Evolutionary conservation across 306 rosid genomes (phyloP).

Genomic region (Vigna angularis): DNA sequence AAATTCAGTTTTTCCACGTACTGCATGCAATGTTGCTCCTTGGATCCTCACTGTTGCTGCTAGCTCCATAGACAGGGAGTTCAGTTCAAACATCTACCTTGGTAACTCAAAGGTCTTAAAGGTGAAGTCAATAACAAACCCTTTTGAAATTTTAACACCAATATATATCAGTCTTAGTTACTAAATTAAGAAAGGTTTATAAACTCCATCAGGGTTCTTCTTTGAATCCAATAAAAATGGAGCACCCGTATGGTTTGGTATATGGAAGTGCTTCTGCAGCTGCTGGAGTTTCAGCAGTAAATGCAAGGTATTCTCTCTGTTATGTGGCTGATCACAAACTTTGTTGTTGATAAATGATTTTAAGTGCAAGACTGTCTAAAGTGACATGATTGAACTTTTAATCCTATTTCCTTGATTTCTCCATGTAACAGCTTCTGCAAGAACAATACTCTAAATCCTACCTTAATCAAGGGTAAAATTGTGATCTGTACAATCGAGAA

Average conservation of each 20-base stretch:
- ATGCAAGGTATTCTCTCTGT: conserved; percentile 66
- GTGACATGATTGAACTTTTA: conserved; percentile 23
- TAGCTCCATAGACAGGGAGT: conserved; percentile 65
- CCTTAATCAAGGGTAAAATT: conserved; percentile 65
- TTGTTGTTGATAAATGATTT: conserved; percentile 15
- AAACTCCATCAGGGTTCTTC: conserved; percentile 61
- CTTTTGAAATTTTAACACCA: neutral
- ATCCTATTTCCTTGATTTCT: conserved; percentile 17
- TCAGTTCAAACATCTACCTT: conserved; percentile 63
- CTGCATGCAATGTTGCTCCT: conserved; percentile 80
- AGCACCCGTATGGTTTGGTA: conserved; percentile 52
- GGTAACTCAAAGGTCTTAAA: conserved; percentile 67
- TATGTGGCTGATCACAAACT: neutral
- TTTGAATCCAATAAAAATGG: conserved; percentile 70
- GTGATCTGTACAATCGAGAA: conserved; percentile 66
- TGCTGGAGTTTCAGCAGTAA: conserved; percentile 52
- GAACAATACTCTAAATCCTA: conserved; percentile 58
- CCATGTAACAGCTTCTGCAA: conserved; percentile 68
- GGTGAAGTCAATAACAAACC: conserved; percentile 47
- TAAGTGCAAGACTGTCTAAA: conserved; percentile 14
- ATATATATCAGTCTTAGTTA: neutral
- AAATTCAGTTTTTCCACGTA: conserved; percentile 65
- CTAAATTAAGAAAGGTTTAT: conserved; percentile 12
- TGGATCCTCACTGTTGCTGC: conserved; percentile 89
- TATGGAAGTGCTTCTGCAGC: conserved; percentile 69